Evolutionary conservation across 2,329 filamentous ascomycete genomes (phyloP), one percentile per base, ranked within the genome.

Genomic region (Fusarium transvaalense): DNA sequence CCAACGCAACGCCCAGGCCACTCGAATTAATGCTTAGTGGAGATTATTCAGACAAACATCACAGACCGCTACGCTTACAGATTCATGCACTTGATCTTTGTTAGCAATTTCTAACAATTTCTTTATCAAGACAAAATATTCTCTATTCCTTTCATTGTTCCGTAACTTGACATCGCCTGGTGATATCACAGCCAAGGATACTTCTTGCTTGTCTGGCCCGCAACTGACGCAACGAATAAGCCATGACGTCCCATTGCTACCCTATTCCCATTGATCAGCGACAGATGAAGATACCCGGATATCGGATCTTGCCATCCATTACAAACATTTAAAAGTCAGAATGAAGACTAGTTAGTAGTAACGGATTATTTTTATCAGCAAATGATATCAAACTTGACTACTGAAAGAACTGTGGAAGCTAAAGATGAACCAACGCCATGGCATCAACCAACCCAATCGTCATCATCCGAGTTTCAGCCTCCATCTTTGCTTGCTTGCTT

Each of bases 241-340:
- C 64, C 41, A 68, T 64, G 56, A 68, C 61, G 60, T 55, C 34
- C 25, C 32, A 65, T 61, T 68, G 46, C 50, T 68, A 68, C 65
- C 65, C 65, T 65, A 56, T 42, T 23, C 31, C 27, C 19, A 50
- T 39, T 42, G 52, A 67, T 67, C 52, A 47, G 27, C 58, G 21
- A 38, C 37, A 52, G 10, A 21, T 17, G 10, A 21, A 43, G 61
- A 62, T 52, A 32, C 10, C 45, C 58, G 23, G 37, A 31, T 50
- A 35, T 64, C 52, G 43, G 55, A 67, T 53, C 47, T 46, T 45
- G 15, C 37, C 47, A 34, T 25, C 23, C 23, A 25, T 32, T 29
- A 29, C 47, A 45, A 29, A 19, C 39, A 34, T 23, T 4, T 3
- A 19, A 27, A 38, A 21, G 12, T 23, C 6, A 23, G 21, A 9